phyloP scores from a whole-genome alignment of 768 basidiomycete genomes.

The Boletus bicolor region DNA sequence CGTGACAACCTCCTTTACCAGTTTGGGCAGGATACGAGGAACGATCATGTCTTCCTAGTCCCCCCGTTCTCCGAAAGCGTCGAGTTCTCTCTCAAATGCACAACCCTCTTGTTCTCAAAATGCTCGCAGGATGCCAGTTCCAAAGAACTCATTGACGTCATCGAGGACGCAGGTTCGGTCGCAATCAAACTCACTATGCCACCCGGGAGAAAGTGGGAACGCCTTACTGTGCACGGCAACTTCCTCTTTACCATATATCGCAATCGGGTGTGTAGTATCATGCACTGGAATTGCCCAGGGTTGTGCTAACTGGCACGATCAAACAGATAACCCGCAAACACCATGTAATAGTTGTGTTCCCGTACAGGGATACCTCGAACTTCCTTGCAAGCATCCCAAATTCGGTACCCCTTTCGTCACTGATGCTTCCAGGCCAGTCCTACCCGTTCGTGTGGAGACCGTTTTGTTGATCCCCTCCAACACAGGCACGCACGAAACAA shows the following conservation, averaged over 20 bases:
- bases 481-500: slow-evolving; percentile 26
- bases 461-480: not conserved
- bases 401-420: slow-evolving; percentile 59
- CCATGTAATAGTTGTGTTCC: slow-evolving; percentile 53
- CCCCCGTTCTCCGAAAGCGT: slow-evolving; percentile 24
- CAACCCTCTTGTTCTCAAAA: slow-evolving; percentile 17
- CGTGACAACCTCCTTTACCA: slow-evolving; percentile 23
- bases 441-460: slow-evolving; percentile 31
- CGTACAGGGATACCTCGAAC: slow-evolving; percentile 53
- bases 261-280: slow-evolving; percentile 41
- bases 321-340: slow-evolving; percentile 45
- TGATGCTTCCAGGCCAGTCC: slow-evolving; percentile 72
- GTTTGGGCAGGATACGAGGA: not conserved
- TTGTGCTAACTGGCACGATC: slow-evolving; percentile 3
- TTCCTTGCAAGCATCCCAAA: slow-evolving; percentile 68
- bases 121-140: slow-evolving; percentile 14
- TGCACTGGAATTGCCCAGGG: not conserved
- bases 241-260: slow-evolving; percentile 61
- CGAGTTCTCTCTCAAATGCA: slow-evolving; percentile 19
- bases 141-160: slow-evolving; percentile 16
- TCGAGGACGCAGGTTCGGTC: slow-evolving; percentile 11
- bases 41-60: slow-evolving; percentile 15
- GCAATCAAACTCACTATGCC: slow-evolving; percentile 22
- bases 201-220: slow-evolving; percentile 44
- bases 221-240: slow-evolving; percentile 37